Evolutionary conservation across 371 early-diverging fungal species (phyloP), one percentile per base, ranked within the genome.

Genomic region (Umbelopsis sp.): DNA sequence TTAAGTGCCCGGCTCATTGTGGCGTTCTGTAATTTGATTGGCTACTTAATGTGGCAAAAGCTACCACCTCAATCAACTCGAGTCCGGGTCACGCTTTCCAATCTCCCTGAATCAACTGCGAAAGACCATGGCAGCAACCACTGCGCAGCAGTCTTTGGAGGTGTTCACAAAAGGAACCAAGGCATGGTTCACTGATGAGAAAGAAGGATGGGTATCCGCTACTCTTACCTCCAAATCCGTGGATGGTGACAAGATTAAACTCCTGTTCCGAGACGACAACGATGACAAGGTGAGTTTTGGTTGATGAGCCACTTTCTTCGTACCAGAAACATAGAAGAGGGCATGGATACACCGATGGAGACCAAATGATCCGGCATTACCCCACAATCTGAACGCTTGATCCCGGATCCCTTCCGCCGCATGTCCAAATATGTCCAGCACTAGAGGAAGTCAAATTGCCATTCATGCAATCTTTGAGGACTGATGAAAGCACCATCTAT

Each of bases 181-280:
- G 77, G 96, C 94, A 50, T 97, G 96, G 96, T 93, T 97, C 74
- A 80, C 89, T 51, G 95, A 97, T 75, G 91, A 88, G 4, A 82
- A 90, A 45, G 91, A 92, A 57, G 96, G 95, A 50, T 97, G 95
- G 95, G 85, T 90, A 52, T 88, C 89, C 45, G 96, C 91, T 38
- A 80, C 87, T 18, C 73, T 94, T 62, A 67, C 74, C 37, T 75
- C 86, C 8, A 89, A 86, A 22, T 77, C 86, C 25, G 76, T 84
- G 24, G 80, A 80, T 48, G 86, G 78, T 68, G 81, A 76, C 65
- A 74, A 80, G 18, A 79, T 91, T 69, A 83, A 84, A 29, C 87
- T 91, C 69, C 74, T 85, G 64, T 72, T 94, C 73, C 75, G 80
- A 70, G 87, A 92, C 76, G 81, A 84, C 64, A 76, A 88, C 57